Percentiles rank a stretch among this genome's conserved stretches.
Conservation (phyloP, 2,329 filamentous ascomycete species). For the Chaetomiaceae sp. region DNA sequence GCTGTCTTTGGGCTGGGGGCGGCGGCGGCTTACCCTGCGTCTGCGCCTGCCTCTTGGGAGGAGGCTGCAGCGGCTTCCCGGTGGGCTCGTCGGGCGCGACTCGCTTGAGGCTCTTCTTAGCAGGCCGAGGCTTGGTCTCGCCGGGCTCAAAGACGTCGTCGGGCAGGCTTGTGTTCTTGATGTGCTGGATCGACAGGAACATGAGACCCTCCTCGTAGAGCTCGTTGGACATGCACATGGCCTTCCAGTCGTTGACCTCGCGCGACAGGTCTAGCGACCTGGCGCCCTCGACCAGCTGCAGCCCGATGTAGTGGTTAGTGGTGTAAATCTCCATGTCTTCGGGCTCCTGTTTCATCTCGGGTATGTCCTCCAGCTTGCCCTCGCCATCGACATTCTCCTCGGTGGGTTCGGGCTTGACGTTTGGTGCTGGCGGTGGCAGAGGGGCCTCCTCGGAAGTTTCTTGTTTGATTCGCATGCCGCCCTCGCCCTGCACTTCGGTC, state of each 20-base stretch:
- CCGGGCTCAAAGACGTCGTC: slow-evolving; percentile 82
- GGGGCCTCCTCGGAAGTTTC: slow-evolving; percentile 18
- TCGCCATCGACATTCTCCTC: slow-evolving; percentile 9
- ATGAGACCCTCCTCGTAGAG: slow-evolving; percentile 72
- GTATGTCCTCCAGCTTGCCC: slow-evolving; percentile 26
- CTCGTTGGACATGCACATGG: slow-evolving; percentile 70
- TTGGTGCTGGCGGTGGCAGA: background rate
- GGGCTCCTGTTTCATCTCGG: slow-evolving; percentile 17
- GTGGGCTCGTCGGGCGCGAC: slow-evolving; percentile 28
- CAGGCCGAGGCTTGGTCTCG: slow-evolving; percentile 62
- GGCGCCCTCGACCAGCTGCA: slow-evolving; percentile 67
- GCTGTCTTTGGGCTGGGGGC: slow-evolving; percentile 34
- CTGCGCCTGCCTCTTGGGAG: slow-evolving; percentile 43
- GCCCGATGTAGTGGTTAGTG: slow-evolving; percentile 89
- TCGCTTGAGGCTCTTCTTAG: slow-evolving; percentile 50
- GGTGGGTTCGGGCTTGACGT: slow-evolving; percentile 14
- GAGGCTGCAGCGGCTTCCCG: slow-evolving; percentile 31
- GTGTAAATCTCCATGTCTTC: slow-evolving; percentile 61
- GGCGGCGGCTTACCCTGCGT: slow-evolving; percentile 13
- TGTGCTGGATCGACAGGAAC: slow-evolving; percentile 74
- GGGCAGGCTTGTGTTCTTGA: slow-evolving; percentile 75
- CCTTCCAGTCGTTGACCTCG: slow-evolving; percentile 82
- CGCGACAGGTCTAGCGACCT: slow-evolving; percentile 73
- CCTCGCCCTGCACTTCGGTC: too few species aligned
- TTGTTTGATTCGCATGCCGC: slow-evolving; percentile 19